phyloP scores from a whole-genome alignment of 202 grass and related monocot species.

The Brachypodium distachyon region DNA sequence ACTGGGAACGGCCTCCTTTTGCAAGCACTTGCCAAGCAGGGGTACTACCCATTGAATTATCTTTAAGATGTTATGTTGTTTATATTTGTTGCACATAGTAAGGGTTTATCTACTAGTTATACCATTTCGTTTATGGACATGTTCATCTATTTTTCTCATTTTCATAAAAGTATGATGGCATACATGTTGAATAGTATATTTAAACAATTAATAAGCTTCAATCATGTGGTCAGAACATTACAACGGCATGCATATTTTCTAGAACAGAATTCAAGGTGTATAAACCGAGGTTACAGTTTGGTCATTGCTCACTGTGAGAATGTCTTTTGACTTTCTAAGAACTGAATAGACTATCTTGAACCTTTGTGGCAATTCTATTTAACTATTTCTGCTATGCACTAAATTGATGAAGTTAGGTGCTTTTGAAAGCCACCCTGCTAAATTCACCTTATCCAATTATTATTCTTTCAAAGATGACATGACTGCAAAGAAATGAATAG shows the following conservation, averaged over 20 bases:
- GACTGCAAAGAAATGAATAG: not conserved
- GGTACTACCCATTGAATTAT: slow-evolving; percentile 37
- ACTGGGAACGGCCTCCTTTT: slow-evolving; percentile 91
- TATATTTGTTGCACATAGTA: not conserved
- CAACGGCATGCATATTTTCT: not conserved
- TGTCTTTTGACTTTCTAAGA: not conserved
- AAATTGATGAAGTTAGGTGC: not conserved
- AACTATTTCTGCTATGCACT: not conserved
- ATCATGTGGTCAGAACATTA: not conserved
- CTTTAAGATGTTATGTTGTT: not conserved
- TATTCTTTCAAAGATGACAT: not conserved
- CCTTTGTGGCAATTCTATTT: not conserved
- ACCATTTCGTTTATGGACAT: not conserved
- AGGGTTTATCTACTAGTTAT: not conserved
- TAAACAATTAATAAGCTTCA: slow-evolving; percentile 1
- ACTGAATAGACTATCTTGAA: not conserved
- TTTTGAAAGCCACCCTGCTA: not conserved
- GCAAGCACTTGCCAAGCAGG: slow-evolving; percentile 80
- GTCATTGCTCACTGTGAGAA: not conserved
- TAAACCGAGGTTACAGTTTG: not conserved
- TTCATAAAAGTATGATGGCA: not conserved
- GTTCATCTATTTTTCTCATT: not conserved
- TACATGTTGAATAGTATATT: not conserved
- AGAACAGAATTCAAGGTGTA: not conserved
- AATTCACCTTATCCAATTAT: not conserved